These are phyloP conservation scores for Xerocomellus amylosporus DNA, from an alignment of 768 basidiomycete species.

Conservation along the genomic window DNA sequence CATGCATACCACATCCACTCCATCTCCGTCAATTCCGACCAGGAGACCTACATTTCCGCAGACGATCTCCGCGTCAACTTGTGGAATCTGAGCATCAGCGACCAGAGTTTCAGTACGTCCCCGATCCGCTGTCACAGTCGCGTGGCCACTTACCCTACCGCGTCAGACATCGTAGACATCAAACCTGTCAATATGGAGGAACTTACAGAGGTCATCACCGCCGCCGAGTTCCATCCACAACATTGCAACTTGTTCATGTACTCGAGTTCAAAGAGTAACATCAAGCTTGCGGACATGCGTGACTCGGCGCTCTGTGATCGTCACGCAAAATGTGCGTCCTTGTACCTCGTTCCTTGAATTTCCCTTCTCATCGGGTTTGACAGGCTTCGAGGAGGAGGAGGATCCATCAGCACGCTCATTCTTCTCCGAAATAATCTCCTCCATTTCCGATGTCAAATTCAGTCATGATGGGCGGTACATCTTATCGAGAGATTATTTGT, in stretches of 20 bases:
- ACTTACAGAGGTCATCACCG: conserved; percentile 99
- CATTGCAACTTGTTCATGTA: conserved; percentile 99
- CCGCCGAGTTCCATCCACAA: conserved; percentile 96
- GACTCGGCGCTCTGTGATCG: conserved; percentile 95
- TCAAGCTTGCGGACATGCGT: conserved; percentile 99
- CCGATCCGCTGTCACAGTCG: conserved; percentile 1
- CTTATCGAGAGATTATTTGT: conserved; percentile 93
- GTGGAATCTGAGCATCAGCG: conserved; percentile 98
- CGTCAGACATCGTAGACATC: conserved; percentile 96
- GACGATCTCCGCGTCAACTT: conserved; percentile 97
- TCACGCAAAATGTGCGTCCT: conserved; percentile 86
- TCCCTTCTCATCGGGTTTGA: conserved; percentile 12
- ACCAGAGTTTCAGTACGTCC: conserved; percentile 96
- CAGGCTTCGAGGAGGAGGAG: conserved; percentile 99
- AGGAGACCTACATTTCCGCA: conserved; percentile 99
- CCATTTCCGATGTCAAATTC: conserved; percentile 99
- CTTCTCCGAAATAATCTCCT: conserved; percentile 99
- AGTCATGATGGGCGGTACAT: conserved; percentile 97
- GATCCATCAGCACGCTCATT: conserved; percentile 97
- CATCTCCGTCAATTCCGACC: conserved; percentile 98
- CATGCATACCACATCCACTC: conserved; percentile 99
- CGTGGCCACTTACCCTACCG: neutral
- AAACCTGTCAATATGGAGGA: conserved; percentile 99
- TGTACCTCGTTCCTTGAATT: neutral
- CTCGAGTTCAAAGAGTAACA: conserved; percentile 98